A percentile compares a stretch with the other conserved stretches of the same genome.
phyloP scores from a whole-genome alignment of 2,329 filamentous ascomycete species.

The Ceratocystis smalleyi region DNA sequence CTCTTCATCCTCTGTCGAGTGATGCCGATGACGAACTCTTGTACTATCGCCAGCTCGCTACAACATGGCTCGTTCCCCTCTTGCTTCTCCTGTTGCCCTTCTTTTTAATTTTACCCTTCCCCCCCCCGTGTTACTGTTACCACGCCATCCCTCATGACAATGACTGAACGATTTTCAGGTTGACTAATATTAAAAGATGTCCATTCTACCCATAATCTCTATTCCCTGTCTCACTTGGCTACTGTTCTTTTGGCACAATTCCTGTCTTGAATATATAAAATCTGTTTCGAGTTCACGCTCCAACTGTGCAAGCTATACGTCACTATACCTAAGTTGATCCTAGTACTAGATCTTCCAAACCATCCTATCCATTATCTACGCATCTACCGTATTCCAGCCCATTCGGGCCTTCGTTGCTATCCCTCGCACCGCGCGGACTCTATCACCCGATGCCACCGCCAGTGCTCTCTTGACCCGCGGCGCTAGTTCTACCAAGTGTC shows the following conservation, averaged over 20 bases:
- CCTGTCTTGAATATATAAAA: too few relatives aligned
- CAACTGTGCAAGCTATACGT: too few relatives aligned
- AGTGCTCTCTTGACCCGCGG: constrained; percentile 33
- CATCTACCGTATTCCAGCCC: constrained; percentile 29
- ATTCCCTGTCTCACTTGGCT: too few relatives aligned
- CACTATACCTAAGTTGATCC: too few relatives aligned
- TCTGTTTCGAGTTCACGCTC: too few relatives aligned
- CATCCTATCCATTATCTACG: constrained; percentile 12
- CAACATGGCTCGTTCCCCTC: neutral
- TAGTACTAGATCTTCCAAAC: neutral
- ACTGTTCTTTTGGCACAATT: too few relatives aligned
- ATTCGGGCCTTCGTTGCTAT: constrained; percentile 34
- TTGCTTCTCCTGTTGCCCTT: neutral
- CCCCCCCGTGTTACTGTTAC: neutral
- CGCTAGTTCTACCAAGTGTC: constrained; percentile 31
- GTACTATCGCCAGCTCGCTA: neutral
- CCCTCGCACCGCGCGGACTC: constrained; percentile 36
- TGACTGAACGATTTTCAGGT: too few relatives aligned
- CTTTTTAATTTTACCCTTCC: neutral
- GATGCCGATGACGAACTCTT: neutral
- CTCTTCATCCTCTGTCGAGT: neutral
- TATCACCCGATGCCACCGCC: constrained; percentile 37
- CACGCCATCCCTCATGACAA: too few relatives aligned
- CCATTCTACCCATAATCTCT: too few relatives aligned
- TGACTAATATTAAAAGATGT: too few relatives aligned